A percentile compares a stretch with the other conserved stretches of the same genome.
These are phyloP conservation scores for Paspalum vaginatum DNA, from an alignment of 176 grass and related monocot genomes.

Conservation along the genomic window DNA sequence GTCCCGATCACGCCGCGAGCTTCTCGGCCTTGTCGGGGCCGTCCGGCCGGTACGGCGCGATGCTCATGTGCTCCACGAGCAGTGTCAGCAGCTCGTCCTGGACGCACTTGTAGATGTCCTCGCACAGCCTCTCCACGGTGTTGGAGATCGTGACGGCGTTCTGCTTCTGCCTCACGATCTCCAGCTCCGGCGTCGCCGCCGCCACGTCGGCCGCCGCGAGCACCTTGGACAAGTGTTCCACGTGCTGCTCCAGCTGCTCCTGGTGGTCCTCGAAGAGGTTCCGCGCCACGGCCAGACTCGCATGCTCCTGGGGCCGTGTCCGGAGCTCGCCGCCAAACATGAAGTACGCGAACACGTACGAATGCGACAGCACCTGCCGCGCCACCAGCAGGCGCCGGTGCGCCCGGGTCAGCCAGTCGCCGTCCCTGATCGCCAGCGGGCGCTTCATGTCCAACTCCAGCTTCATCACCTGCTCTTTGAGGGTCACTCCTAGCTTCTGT, in stretches of 20 bases:
- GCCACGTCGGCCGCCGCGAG: neutral
- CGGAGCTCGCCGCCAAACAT: slow-evolving; percentile 56
- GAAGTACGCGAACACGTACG: slow-evolving; percentile 64
- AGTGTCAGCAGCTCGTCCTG: slow-evolving; percentile 59
- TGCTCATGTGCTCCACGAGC: slow-evolving; percentile 37
- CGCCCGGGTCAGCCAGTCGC: slow-evolving; percentile 43
- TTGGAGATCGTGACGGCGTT: slow-evolving; percentile 42
- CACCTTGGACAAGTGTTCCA: slow-evolving; percentile 52
- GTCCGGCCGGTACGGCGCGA: slow-evolving; percentile 40
- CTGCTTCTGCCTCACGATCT: slow-evolving; percentile 43
- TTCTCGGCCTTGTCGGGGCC: slow-evolving; percentile 50
- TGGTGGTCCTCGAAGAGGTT: slow-evolving; percentile 75
- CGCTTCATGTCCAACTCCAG: slow-evolving; percentile 6
- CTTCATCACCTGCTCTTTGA: slow-evolving; percentile 7
- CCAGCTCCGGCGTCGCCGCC: neutral
- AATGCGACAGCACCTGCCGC: slow-evolving; percentile 44
- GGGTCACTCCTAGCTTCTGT: slow-evolving; percentile 18
- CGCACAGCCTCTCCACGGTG: slow-evolving; percentile 50
- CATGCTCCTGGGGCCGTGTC: neutral
- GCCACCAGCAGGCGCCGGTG: slow-evolving; percentile 50
- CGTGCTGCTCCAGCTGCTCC: slow-evolving; percentile 58
- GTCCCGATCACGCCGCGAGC: neutral
- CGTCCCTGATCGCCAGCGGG: slow-evolving; percentile 23
- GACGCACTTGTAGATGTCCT: slow-evolving; percentile 57
- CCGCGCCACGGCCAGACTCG: slow-evolving; percentile 14